Base-by-base conservation (phyloP, 768 basidiomycete genomes). In the Boletus pseudo-olivaceus region DNA sequence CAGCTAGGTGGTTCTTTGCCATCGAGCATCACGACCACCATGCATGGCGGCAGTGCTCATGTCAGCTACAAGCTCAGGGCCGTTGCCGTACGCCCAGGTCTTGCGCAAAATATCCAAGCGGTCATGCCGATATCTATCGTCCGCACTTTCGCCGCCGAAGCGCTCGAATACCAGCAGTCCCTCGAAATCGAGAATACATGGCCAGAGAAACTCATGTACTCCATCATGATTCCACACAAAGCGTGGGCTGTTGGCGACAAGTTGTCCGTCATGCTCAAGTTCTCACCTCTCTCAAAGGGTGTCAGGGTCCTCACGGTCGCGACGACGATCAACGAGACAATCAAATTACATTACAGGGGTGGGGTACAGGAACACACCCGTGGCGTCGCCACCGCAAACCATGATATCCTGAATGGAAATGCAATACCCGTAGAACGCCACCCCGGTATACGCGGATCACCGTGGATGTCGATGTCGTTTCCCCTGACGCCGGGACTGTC, bases 181-280 rank as follows among this genome's bases (percentile, higher is more conserved):
- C 80, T 97, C 54, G 96, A 98, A 69, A 87, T 92, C 60, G 91
- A 97, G 71, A 97, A 95, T 69, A 94, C 93, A 15, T 98, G 96
- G 96, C 94, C 96, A 0, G 88, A 88, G 20, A 98, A 98, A 74
- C 76, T 97, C 72, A 96, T 95, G 94, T 98, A 96, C 70, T 86
- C 88, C 6, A 82, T 93, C 65, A 89, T 93, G 75, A 72, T 98
- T 32, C 95, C 95, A 0, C 93, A 96, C 78, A 96, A 95, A 67
- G 96, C 95, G 0, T 98, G 90, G 85, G 91, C 93, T 0, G 89
- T 87, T 0, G 95, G 94, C 7, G 94, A 98, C 70, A 80, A 78
- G 10, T 73, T 97, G 52, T 87, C 88, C 0, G 87, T 91, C 0
- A 73, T 87, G 12, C 80, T 93, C 70, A 97, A 96, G 68, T 90